Evolutionary conservation across 1,139 yeast genomes (phyloP), one percentile per base, ranked within the genome.

Genomic region (Arxiozyma heterogenica): DNA sequence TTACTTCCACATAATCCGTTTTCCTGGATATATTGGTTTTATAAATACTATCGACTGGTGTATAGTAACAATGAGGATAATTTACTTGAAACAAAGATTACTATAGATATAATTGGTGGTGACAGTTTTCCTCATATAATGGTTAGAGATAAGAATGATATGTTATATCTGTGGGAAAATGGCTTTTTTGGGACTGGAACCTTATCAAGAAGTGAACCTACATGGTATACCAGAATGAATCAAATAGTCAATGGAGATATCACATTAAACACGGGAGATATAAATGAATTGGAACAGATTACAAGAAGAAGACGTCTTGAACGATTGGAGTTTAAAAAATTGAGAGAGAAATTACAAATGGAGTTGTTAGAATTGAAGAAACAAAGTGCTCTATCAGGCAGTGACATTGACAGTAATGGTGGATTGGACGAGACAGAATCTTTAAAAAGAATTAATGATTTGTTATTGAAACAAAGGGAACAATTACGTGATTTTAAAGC

Each of bases 111-210:
- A 12, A 50, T 42, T 3, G 63, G 60, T 21, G 56, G 57, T 15
- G 41, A 25, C 1, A 55, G 53, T 18, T 59, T 51, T 44, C 49
- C 47, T 17, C 69, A 64, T 49, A 65, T 64, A 18, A 66, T 71
- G 38, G 83, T 83, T 1, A 61, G 62, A 2, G 76, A 78, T 53
- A 71, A 66, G 0, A 61, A 64, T 0, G 81, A 77, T 45, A 84
- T 84, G 80, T 63, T 66, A n/a, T 68, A 69, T 38, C 72, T 93
- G 9, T 93, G 98, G 98, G 71, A 77, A 38, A 79, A 79, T 64
- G 99, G 99, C 0, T 93, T 90, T 66, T 94, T 89, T 65, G 99
- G 99, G 11, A 93, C 93, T 63, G 99, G 98, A 2, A 78, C 81
- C 4, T 73, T 90, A 51, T 86, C 96, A 41, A 75, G 99, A 59